Conservation (phyloP, 345 rosid genomes). For the Trapa incisa region DNA sequence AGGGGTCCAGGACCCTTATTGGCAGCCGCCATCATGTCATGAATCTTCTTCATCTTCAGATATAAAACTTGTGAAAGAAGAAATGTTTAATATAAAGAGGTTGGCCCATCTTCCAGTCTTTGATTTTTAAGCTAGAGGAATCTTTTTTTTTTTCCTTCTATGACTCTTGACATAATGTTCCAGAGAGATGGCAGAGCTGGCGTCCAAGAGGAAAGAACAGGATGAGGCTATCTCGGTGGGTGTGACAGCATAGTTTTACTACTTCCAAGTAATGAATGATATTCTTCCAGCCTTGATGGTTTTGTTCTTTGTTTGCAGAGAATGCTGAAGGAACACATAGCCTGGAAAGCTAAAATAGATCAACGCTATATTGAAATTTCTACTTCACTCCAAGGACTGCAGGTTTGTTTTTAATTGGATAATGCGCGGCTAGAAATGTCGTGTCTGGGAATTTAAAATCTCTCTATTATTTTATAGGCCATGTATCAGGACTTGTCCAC, state of each 20-base stretch:
- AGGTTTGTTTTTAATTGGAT: constrained; percentile 31
- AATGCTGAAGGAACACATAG: constrained; percentile 36
- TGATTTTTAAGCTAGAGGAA: not conserved
- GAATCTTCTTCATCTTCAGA: constrained; percentile 20
- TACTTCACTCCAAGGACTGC: constrained; percentile 50
- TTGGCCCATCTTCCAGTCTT: not conserved
- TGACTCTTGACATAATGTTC: constrained; percentile 4
- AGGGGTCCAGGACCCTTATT: constrained; percentile 47
- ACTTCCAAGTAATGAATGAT: not conserved
- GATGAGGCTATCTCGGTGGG: constrained; percentile 31
- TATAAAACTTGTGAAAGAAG: constrained; percentile 12
- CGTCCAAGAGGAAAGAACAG: constrained; percentile 35
- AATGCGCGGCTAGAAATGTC: not conserved
- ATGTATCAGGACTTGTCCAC: not conserved
- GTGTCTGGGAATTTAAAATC: not conserved
- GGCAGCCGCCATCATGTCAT: constrained; percentile 47
- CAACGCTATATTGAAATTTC: constrained; percentile 47
- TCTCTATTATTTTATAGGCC: constrained; percentile 22
- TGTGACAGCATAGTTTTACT: constrained; percentile 26
- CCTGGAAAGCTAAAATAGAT: constrained; percentile 55
- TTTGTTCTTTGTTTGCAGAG: constrained; percentile 25
- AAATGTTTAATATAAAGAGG: constrained; percentile 21
- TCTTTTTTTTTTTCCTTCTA: not conserved
- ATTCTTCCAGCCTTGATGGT: not conserved
- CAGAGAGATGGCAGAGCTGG: constrained; percentile 49